Evolutionary conservation across 2,329 filamentous ascomycete genomes (phyloP), one percentile per base, ranked within the genome.

Genomic region (Purpureocillium lavendulum): DNA sequence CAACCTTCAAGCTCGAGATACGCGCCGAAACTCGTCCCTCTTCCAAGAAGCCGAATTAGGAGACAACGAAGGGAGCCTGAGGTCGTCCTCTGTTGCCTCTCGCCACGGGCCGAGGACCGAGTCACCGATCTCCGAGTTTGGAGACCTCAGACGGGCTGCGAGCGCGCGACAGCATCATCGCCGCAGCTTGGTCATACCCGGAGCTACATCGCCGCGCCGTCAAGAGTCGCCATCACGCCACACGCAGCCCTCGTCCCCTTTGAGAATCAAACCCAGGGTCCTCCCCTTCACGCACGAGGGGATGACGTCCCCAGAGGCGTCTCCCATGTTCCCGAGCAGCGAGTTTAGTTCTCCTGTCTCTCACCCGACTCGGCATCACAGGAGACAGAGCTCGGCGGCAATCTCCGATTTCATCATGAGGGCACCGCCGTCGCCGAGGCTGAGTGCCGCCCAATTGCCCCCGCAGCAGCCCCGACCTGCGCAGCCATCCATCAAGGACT

Each of bases 401-500:
- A 84, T 90, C 24, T 94, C 88, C 53, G 75, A 78, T 28, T 67
- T 72, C 29, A 64, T 71, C 33, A 76, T 77, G 54, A 75, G 79
- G 49, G 80, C 81, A 13, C 87, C 90, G 0, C 73, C 85, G 1
- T 98, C 92, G 5, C 92, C 92, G 6, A 80, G 88, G 17, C 62
- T 97, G 37, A 79, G 75, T 35, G 83, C 87, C 3, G 82, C 84
- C 15, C 82, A 77, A 42, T 77, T 80, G 30, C 85, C 89, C 24
- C 85, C 84, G 2, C 88, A 94, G 2, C 88, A 94, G 58, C 86
- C 88, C 36, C 82, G 88, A 42, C 87, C 90, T 24, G 83, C 90
- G 2, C 87, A 92, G 3, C 88, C 90, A 7, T 98, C 94, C 0
- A 98, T 98, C 66, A 97, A 97, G 53, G 92, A 98, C 56, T 98